Evolutionary conservation across 1,139 yeast species (phyloP), one percentile per base, ranked within the genome.

Genomic region (Groenewaldozyma auringiensis): DNA sequence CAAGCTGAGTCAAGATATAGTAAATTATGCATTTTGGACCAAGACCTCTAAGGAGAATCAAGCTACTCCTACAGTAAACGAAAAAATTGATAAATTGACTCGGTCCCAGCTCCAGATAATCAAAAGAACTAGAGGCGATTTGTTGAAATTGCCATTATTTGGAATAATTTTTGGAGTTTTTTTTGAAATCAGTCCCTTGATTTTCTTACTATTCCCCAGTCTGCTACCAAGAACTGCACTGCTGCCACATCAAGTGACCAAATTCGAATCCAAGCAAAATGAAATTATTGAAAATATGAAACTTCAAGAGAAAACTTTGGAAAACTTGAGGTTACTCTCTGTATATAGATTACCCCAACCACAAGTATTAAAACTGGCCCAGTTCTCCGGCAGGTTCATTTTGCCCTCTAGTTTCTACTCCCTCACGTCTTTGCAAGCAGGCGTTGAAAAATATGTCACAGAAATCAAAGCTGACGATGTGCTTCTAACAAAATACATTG

Each of bases 161-260:
- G 83, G 76, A 0, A 48, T 79, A 1, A 59, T 83, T 0, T 74
- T 81, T 49, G 60, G 76, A 18, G 57, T 82, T 0, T 78, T 79
- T 53, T 77, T 79, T 56, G 94, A 84, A 55, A 56, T 67, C 43
- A 81, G 89, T 0, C 84, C 92, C 0, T 40, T 79, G 0, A 48
- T 83, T 2, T 77, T 86, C 50, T 72, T 72, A 48, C 53, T 69
- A 1, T 63, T 82, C 44, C 94, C 94, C 0, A 74, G 74, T 47
- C 58, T 83, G 13, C 73, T 85, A 1, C 94, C 94, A 0, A 72
- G 75, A 53, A 83, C 92, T 18, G 20, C 0, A 84, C 94, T 62
- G 67, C 76, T 3, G 65, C 79, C 41, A 87, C 87, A 0, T 66
- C 69, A 2, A 63, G 77, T 14, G 59, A 66, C 2, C 31, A 32